Evolutionary conservation across 139 green algal genomes (phyloP).

Genomic region (Chlorella ohadii): DNA sequence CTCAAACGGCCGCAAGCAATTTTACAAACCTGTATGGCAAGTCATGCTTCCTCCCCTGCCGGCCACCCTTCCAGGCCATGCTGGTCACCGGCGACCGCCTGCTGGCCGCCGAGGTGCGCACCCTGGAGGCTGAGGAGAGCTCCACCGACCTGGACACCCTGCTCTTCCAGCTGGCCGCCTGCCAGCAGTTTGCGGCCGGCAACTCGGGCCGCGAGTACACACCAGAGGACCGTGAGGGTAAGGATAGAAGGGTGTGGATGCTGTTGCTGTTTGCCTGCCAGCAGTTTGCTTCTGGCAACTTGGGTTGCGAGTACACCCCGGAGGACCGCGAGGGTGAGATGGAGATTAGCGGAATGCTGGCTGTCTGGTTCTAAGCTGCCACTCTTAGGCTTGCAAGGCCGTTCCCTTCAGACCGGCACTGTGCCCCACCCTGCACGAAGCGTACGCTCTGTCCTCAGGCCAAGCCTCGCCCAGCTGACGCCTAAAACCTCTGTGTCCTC

Average conservation of each 20-base stretch:
- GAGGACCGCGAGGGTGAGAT: too few relatives aligned
- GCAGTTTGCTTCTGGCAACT: neutral
- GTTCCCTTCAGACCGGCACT: too few relatives aligned
- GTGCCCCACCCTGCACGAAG: too few relatives aligned
- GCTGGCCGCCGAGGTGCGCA: slow-evolving; percentile 26
- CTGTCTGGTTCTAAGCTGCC: too few relatives aligned
- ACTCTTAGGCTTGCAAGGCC: too few relatives aligned
- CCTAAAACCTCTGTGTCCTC: neutral
- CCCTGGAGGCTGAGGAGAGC: neutral
- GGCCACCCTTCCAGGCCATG: slow-evolving; percentile 10
- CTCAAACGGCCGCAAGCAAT: too few relatives aligned
- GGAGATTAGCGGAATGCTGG: too few relatives aligned
- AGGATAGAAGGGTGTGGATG: neutral
- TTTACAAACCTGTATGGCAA: too few relatives aligned
- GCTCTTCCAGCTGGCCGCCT: slow-evolving; percentile 32
- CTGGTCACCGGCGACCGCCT: slow-evolving; percentile 17
- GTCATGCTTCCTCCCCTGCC: too few relatives aligned
- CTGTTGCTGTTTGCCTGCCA: too few relatives aligned
- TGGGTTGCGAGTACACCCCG: too few relatives aligned
- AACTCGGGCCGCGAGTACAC: neutral
- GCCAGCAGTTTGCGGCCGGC: slow-evolving; percentile 6
- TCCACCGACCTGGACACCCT: slow-evolving; percentile 25
- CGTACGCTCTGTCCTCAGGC: too few relatives aligned
- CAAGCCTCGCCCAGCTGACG: neutral
- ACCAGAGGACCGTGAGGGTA: neutral